Evolutionary conservation across 2,329 filamentous ascomycete species (phyloP).

Genomic region (Tolypocladium pustulatum): DNA sequence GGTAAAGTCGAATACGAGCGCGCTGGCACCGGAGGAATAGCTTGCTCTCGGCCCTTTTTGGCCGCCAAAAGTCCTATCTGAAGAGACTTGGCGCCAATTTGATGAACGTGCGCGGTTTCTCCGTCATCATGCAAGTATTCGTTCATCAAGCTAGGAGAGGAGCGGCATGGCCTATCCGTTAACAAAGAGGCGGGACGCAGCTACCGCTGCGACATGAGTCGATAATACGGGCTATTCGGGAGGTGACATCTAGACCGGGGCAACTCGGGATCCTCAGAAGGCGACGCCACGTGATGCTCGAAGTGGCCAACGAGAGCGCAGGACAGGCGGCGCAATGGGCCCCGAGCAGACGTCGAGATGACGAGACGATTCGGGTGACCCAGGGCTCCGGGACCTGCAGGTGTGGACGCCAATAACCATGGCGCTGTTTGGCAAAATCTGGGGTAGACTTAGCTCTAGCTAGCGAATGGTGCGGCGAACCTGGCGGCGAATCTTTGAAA

Average conservation of each 20-base stretch:
- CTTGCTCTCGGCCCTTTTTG: background rate
- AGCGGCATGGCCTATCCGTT: too few species aligned
- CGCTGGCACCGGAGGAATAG: background rate
- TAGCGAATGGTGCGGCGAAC: background rate
- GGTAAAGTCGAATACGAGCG: background rate
- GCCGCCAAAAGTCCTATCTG: background rate
- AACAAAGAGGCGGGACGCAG: too few species aligned
- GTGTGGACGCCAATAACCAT: background rate
- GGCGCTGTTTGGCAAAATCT: background rate
- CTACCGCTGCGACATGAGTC: too few species aligned
- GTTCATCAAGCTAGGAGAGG: too few species aligned
- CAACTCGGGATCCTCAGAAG: background rate
- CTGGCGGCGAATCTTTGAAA: background rate
- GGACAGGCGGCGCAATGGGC: background rate
- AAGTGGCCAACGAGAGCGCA: background rate
- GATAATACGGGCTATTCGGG: too few species aligned
- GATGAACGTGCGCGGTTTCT: background rate
- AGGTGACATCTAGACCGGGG: too few species aligned
- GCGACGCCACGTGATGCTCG: background rate
- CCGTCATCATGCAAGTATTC: too few species aligned
- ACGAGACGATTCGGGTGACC: background rate
- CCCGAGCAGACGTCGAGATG: background rate
- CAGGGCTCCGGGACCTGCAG: background rate
- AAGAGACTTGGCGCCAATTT: background rate
- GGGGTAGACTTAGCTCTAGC: background rate